Conservation (phyloP, 306 rosid species). For the Gastrolobium bilobum region DNA sequence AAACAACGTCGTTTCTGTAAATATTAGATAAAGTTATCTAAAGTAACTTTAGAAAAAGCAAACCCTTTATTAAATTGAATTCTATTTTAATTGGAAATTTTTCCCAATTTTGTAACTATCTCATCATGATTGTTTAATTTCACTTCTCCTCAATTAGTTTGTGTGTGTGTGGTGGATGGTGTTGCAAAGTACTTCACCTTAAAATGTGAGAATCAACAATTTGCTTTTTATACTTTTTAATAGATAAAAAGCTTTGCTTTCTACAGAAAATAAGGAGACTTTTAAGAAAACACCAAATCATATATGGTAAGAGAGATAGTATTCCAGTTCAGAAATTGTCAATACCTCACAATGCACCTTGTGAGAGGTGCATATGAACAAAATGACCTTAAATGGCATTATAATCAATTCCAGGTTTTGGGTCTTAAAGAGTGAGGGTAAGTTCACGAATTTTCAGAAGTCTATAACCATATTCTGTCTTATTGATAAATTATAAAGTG, state of each 20-base stretch:
- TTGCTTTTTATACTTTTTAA: not conserved
- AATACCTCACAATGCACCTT: not conserved
- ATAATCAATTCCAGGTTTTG: not conserved
- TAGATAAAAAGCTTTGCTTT: not conserved
- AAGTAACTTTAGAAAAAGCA: no score
- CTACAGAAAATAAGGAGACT: not conserved
- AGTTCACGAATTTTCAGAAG: constrained; percentile 3
- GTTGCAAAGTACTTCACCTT: no score
- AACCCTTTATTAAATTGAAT: not conserved
- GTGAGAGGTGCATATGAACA: no score
- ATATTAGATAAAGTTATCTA: no score
- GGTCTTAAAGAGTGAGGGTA: constrained; percentile 17
- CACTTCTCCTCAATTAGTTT: not conserved
- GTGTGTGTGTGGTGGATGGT: no score
- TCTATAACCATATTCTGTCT: constrained; percentile 21
- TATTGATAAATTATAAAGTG: no score
- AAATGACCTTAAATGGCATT: not conserved
- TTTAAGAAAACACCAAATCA: not conserved
- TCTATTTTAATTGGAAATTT: not conserved
- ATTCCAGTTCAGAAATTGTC: not conserved
- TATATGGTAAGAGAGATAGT: not conserved
- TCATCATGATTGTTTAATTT: not conserved
- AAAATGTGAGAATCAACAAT: no score
- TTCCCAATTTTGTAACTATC: not conserved
- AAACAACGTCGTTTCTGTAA: no score